A percentile compares a stretch with the other conserved stretches of the same genome.
Evolutionary conservation across 2,329 filamentous ascomycete genomes (phyloP).

Genomic region (Trichothecium roseum): DNA sequence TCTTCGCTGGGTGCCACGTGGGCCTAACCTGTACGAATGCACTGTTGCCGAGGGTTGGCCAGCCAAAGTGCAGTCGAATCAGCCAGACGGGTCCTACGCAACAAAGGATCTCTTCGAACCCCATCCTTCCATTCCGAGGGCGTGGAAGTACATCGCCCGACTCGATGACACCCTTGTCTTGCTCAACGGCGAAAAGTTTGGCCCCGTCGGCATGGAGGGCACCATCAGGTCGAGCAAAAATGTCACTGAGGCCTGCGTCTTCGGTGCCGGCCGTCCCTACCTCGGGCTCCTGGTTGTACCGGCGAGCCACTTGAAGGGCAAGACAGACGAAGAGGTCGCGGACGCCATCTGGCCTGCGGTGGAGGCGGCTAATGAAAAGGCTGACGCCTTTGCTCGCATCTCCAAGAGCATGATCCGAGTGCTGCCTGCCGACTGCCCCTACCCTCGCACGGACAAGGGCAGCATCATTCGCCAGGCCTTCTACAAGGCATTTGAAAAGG

Average conservation of each 20-base stretch:
- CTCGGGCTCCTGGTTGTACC: constrained; percentile 47
- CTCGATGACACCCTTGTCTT: constrained; percentile 49
- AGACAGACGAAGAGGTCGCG: constrained; percentile 17
- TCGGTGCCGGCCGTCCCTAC: constrained; percentile 45
- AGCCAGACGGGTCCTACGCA: constrained; percentile 47
- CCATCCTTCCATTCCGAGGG: constrained; percentile 37
- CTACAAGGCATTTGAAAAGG: constrained; percentile 29
- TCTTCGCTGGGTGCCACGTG: constrained; percentile 11
- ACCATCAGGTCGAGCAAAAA: constrained; percentile 32
- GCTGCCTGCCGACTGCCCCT: constrained; percentile 26
- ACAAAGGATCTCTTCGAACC: constrained; percentile 52
- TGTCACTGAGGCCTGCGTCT: constrained; percentile 46
- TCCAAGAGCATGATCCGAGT: constrained; percentile 37
- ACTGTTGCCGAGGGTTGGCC: constrained; percentile 36
- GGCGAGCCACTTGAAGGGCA: constrained; percentile 7
- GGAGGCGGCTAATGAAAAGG: constrained; percentile 14
- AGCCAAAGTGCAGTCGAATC: constrained; percentile 44
- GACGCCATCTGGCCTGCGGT: constrained; percentile 20
- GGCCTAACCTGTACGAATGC: constrained; percentile 23
- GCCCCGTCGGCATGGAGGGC: constrained; percentile 50
- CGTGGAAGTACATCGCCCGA: constrained; percentile 51
- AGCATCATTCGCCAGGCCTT: constrained; percentile 39
- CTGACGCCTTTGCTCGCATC: constrained; percentile 22
- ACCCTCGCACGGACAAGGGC: constrained; percentile 42
- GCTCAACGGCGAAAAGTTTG: constrained; percentile 58